Percentiles rank a stretch among this genome's conserved stretches.
Evolutionary conservation across 306 rosid species (phyloP).

Genomic region (Aeschynomene evenia): DNA sequence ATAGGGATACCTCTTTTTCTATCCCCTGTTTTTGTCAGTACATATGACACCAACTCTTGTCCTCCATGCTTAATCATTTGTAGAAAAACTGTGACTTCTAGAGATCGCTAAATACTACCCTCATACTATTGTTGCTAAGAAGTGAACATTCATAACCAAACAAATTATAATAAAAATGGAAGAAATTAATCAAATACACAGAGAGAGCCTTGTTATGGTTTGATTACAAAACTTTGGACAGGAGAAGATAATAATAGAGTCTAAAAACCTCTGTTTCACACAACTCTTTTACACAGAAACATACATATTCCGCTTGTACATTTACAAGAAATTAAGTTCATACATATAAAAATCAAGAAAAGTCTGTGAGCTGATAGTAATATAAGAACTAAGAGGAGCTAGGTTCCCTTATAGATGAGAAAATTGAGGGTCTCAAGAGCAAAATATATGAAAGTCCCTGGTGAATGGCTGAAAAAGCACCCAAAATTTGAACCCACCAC

Average conservation of each 20-base stretch:
- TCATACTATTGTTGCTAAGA: not conserved
- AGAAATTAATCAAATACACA: not conserved
- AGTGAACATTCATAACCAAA: too few species aligned
- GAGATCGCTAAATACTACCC: not conserved
- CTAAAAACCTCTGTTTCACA: not conserved
- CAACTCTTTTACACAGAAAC: not conserved
- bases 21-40: too few species aligned
- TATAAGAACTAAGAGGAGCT: constrained; percentile 41
- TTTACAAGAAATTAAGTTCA: constrained; percentile 4
- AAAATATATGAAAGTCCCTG: constrained; percentile 72
- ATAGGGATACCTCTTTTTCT: not conserved
- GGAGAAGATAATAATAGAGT: not conserved
- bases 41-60: not conserved
- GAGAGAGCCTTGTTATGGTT: not conserved
- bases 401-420: constrained; percentile 65
- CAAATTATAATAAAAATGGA: not conserved
- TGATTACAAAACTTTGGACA: not conserved
- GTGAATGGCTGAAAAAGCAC: constrained; percentile 67
- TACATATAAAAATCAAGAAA: not conserved
- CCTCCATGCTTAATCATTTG: too few species aligned
- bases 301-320: not conserved
- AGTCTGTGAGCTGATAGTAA: not conserved
- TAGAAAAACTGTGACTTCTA: not conserved
- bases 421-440: constrained; percentile 71
- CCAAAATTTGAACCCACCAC: constrained; percentile 85